Evolutionary conservation across 225 moss, liverwort and hornwort genomes (phyloP), one percentile per base, ranked within the genome.

Genomic region (Lunularia cruciata): DNA sequence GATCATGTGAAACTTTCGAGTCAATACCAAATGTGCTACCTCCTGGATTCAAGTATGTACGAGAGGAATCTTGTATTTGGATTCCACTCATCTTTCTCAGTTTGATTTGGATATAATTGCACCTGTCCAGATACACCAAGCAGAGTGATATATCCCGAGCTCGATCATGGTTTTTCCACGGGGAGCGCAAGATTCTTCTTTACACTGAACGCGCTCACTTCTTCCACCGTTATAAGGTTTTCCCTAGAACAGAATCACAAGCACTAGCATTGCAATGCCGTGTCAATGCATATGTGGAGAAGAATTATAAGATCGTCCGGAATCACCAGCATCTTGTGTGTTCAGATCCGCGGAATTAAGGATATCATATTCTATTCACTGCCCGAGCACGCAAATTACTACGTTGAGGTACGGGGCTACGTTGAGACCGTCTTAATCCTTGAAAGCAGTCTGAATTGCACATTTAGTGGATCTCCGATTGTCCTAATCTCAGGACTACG

Each of bases 141-240:
- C 90, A 86, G 81, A 88, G 91, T 77, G 90, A 98, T 57, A 84
- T 98, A 45, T 98, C 93, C 49, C 86, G 91, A 72, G 76, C 79
- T 6, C 87, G 91, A 43, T 90, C 91, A 6, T 98, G 93, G 93
- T 93, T 98, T 47, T 93, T 74, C 73, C 98, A 98, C 68, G 86
- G 88, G 65, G 85, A 87, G 59, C 83, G 98, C 48, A 88, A 83
- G 52, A 85, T 98, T 39, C 80, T 98, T 76, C 81, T 98, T 43
- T 98, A 91, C 33, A 89, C 93, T 16, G 91, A 98, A 71, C 89
- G 93, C 71, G 89, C 89, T 47, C 98, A 93, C 75, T 93, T 84
- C 72, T 93, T 86, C 81, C 89, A 91, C 74, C 91, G 93, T 77
- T 93, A 88, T 69, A 91, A 98, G 93, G 93, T 92, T 62, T 36